These are phyloP conservation scores for Phytopythium sindhum DNA, from an alignment of 352 stramenopile species.

Conservation along the genomic window DNA sequence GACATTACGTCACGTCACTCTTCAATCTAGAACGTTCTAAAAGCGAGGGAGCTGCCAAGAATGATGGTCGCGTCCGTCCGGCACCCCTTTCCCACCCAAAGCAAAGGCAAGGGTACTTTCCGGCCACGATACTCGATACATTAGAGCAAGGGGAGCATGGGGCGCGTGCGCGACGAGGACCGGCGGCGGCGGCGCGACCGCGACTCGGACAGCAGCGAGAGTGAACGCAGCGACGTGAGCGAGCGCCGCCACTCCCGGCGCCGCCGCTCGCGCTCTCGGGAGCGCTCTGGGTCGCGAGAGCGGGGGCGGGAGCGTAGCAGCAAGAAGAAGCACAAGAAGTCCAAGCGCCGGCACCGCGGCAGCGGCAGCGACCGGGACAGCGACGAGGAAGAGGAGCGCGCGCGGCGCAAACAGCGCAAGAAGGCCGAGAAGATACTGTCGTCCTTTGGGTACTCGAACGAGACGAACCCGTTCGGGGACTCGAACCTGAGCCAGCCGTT, in stretches of 20 bases:
- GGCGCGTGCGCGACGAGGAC: neutral
- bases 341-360: slow-evolving; percentile 18
- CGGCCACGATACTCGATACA: neutral
- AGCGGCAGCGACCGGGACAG: slow-evolving; percentile 16
- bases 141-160: neutral
- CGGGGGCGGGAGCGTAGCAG: neutral
- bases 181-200: neutral
- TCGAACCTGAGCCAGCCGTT: slow-evolving; percentile 96
- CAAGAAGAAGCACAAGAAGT: slow-evolving; percentile 30
- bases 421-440: slow-evolving; percentile 74
- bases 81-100: no score
- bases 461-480: slow-evolving; percentile 99
- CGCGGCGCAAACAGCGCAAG: slow-evolving; percentile 57
- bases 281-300: neutral
- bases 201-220: slow-evolving; percentile 1
- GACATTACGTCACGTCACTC: no score
- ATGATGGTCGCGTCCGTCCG: no score
- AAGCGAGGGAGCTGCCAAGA: no score
- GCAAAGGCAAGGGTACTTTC: no score
- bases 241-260: slow-evolving; percentile 1
- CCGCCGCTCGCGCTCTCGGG: neutral
- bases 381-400: slow-evolving; percentile 41
- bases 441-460: slow-evolving; percentile 96
- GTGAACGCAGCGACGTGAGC: neutral
- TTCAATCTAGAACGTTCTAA: no score